Conservation (phyloP, 345 rosid species). For the Iberis pinnata region DNA sequence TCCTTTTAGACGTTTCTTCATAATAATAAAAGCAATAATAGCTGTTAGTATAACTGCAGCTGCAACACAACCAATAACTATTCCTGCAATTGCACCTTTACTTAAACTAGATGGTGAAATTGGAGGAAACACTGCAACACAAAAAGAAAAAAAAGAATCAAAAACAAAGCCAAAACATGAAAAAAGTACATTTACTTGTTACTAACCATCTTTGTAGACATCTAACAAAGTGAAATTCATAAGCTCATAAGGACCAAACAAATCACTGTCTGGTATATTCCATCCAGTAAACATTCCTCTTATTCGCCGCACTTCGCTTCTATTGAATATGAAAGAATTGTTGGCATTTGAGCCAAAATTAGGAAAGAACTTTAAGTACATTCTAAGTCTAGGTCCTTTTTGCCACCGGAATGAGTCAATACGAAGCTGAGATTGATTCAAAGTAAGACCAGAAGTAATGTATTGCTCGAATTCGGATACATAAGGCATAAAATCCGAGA, state of each 20-base stretch:
- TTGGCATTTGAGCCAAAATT: slow-evolving; percentile 27
- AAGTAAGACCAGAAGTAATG: slow-evolving; percentile 47
- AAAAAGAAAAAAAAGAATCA: slow-evolving; percentile 4
- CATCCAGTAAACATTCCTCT: slow-evolving; percentile 62
- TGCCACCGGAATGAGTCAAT: slow-evolving; percentile 45
- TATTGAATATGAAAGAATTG: slow-evolving; percentile 43
- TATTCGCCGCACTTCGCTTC: slow-evolving; percentile 59
- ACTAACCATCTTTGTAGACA: slow-evolving; percentile 62
- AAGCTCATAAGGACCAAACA: slow-evolving; percentile 94
- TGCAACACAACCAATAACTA: slow-evolving; percentile 62
- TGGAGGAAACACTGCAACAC: slow-evolving; percentile 33
- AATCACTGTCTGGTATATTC: slow-evolving; percentile 50
- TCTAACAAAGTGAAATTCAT: slow-evolving; percentile 52
- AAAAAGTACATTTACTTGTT: neutral
- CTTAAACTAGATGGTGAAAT: slow-evolving; percentile 39
- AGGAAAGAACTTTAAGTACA: slow-evolving; percentile 71
- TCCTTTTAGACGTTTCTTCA: slow-evolving; percentile 41
- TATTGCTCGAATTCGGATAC: slow-evolving; percentile 37
- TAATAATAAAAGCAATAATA: slow-evolving; percentile 51
- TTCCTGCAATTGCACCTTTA: slow-evolving; percentile 56
- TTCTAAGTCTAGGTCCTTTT: slow-evolving; percentile 71
- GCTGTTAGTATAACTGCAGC: slow-evolving; percentile 64
- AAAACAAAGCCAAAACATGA: no score
- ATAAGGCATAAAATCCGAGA: slow-evolving; percentile 53
- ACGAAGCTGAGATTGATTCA: slow-evolving; percentile 51